These are phyloP conservation scores for Martiniozyma asiatica DNA, from an alignment of 1,139 yeast species.

Conservation along the genomic window DNA sequence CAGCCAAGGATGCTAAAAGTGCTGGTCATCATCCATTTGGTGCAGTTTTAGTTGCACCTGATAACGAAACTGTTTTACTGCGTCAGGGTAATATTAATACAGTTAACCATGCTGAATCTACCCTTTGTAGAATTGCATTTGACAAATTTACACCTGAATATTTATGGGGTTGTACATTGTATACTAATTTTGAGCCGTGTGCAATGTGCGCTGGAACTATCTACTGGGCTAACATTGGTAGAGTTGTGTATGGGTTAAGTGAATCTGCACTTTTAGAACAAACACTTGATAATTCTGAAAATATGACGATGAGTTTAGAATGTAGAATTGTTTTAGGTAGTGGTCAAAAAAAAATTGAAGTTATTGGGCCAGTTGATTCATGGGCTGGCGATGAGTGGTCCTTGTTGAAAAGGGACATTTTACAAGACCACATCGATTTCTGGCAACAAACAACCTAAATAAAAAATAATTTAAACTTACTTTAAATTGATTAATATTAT, in stretches of 20 bases:
- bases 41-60: constrained; percentile 18
- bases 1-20: constrained; percentile 14
- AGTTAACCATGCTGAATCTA: constrained; percentile 19
- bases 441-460: no score
- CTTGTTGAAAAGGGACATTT: constrained; percentile 13
- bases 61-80: constrained; percentile 13
- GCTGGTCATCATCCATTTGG: constrained; percentile 20
- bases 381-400: constrained; percentile 3
- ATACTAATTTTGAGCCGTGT: constrained; percentile 22
- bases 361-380: constrained; percentile 15
- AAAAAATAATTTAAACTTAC: no score
- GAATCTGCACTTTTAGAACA: constrained; percentile 13
- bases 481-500: no score
- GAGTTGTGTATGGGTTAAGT: constrained; percentile 16
- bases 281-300: constrained; percentile 17
- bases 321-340: constrained; percentile 13
- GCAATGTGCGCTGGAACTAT: constrained; percentile 20
- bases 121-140: no score
- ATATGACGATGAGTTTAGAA: constrained; percentile 17
- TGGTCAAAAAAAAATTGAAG: constrained; percentile 18
- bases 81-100: constrained; percentile 19
- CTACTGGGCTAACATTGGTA: constrained; percentile 20
- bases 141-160: no score
- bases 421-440: constrained; percentile 15
- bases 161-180: no score